A percentile compares a stretch with the other conserved stretches of the same genome.
phyloP scores from a whole-genome alignment of 106 monocot species.

The Agapanthus africanus region DNA sequence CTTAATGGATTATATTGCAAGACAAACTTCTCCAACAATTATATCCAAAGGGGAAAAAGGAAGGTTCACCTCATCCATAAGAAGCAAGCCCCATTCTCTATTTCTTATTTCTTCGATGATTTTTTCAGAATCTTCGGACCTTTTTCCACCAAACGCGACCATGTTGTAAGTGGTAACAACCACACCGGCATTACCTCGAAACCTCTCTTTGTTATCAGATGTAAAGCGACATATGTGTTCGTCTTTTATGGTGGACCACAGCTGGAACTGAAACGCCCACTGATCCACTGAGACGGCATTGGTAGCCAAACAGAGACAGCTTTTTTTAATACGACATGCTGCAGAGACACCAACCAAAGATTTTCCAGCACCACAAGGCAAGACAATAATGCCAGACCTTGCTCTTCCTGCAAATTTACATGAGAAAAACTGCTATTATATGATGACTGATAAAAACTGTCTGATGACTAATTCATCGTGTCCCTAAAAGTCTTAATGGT shows the following conservation, averaged over 20 bases:
- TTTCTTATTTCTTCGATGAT: slow-evolving; percentile 99
- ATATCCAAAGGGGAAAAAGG: background rate
- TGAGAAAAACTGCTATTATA: background rate
- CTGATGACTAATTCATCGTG: too few relatives aligned
- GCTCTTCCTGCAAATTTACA: slow-evolving; percentile 58
- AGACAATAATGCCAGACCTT: slow-evolving; percentile 97
- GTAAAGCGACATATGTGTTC: slow-evolving; percentile 97
- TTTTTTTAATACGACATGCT: slow-evolving; percentile 85
- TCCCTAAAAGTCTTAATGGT: too few relatives aligned
- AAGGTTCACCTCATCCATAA: slow-evolving; percentile 88
- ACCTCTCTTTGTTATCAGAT: slow-evolving; percentile 94
- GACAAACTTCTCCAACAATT: background rate
- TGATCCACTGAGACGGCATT: slow-evolving; percentile 99
- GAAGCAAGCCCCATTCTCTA: slow-evolving; percentile 98
- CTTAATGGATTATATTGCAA: background rate
- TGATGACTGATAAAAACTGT: too few relatives aligned
- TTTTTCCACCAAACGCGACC: slow-evolving; percentile 97
- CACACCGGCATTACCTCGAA: slow-evolving; percentile 93
- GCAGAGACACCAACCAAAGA: slow-evolving; percentile 98
- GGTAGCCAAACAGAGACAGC: slow-evolving; percentile 90
- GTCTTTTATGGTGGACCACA: slow-evolving; percentile 95
- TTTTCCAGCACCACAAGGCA: slow-evolving; percentile 99
- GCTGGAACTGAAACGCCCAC: slow-evolving; percentile 99
- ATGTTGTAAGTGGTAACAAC: slow-evolving; percentile 99
- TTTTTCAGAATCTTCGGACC: slow-evolving; percentile 97